Evolutionary conservation across 805 yeast genomes (phyloP), one percentile per base, ranked within the genome.

Genomic region (Candida fluviatilis): DNA sequence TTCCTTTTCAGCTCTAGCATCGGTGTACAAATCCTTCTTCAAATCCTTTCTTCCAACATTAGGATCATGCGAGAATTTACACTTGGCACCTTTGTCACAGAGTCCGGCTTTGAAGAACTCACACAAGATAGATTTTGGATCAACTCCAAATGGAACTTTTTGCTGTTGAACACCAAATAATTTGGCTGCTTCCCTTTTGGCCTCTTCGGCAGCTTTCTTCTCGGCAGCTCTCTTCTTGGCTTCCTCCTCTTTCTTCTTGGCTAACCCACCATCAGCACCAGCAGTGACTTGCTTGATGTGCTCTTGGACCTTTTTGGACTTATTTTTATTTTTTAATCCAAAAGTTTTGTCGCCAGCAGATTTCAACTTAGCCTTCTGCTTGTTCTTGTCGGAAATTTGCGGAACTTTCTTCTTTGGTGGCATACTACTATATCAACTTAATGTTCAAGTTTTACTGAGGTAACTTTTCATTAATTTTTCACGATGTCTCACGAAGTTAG

Each of bases 61-160:
- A 57, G 86, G 62, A 59, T 93, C 95, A 62, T 93, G 99, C 34
- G 95, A 80, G 66, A 90, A 93, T 62, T 90, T 93, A 79, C 99
- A 93, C 56, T 75, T 76, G 53, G 77, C 73, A 28, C 93, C 93
- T 59, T 84, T 84, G 48, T 82, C 78, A 76, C 99, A 93, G 18
- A 95, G 88, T 30, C 75, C 73, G 49, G 83, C 78, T 64, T 82
- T 93, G 78, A 88, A 91, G 62, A 79, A 80, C 41, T 86, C 85
- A 76, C 99, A 93, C 15, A 93, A 64, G 25, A 93, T 84, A 1
- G 95, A 79, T 66, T 93, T 91, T 38, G 99, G 99, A 65, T 93
- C 98, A 42, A 89, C 97, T 37, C 99, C 99, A 55, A 91, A 89
- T 30, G 96, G 95, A 23, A 91, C 86, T 57, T 87, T 88, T 60